phyloP scores from a whole-genome alignment of 116 monocot species.

The Posidonia oceanica region DNA sequence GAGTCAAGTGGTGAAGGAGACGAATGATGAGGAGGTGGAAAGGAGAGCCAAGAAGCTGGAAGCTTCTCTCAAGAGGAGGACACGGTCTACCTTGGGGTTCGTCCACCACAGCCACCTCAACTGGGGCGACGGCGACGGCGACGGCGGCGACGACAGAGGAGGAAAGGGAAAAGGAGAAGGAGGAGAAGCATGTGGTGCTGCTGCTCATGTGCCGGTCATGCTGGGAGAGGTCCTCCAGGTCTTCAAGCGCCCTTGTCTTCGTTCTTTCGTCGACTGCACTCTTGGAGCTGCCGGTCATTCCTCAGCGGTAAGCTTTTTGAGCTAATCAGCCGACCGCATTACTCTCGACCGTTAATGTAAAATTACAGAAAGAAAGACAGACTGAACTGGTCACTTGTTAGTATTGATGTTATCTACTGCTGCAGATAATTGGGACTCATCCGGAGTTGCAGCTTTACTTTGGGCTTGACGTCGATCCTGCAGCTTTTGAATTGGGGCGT shows the following conservation, averaged over 20 bases:
- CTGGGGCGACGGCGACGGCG: neutral
- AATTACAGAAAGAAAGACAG: too few relatives aligned
- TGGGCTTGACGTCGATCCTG: conserved; percentile 75
- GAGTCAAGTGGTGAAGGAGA: too few relatives aligned
- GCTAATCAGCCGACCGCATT: neutral
- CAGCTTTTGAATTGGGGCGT: conserved; percentile 40
- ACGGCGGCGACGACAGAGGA: too few relatives aligned
- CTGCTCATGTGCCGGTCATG: conserved; percentile 70
- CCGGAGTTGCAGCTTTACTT: conserved; percentile 63
- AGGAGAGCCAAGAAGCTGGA: too few relatives aligned
- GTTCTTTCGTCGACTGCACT: conserved; percentile 96
- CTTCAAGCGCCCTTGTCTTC: conserved; percentile 35
- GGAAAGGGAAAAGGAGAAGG: too few relatives aligned
- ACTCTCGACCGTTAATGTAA: too few relatives aligned
- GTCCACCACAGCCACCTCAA: neutral
- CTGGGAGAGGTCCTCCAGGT: conserved; percentile 67
- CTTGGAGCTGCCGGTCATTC: conserved; percentile 91
- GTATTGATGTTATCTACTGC: neutral
- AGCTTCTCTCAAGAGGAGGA: conserved; percentile 12
- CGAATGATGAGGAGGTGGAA: too few relatives aligned
- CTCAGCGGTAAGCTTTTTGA: conserved; percentile 28
- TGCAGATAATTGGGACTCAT: conserved; percentile 64
- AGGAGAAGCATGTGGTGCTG: too few relatives aligned
- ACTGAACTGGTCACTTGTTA: neutral
- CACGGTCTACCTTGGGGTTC: conserved; percentile 16